A percentile compares a stretch with the other conserved stretches of the same genome.
Conservation (phyloP, 139 green algal species). For the Ostreobium quekettii region DNA sequence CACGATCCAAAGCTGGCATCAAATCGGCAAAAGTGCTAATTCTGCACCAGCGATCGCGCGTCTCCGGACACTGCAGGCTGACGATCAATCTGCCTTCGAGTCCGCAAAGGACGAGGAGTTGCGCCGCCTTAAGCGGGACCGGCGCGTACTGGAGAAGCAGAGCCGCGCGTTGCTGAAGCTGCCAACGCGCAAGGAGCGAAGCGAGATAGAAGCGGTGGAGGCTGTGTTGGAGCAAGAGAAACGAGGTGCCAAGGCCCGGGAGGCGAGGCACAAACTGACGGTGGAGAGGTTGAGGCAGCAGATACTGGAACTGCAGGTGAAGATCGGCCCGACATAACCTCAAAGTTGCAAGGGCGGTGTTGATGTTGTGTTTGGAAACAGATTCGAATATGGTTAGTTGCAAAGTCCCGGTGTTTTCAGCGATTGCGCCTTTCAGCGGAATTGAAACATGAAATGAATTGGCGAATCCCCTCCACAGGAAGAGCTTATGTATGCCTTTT, state of each 20-base stretch:
- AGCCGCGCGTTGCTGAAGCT: conserved; percentile 50
- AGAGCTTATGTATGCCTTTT: not conserved
- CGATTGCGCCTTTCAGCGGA: no score
- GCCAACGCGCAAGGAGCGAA: conserved; percentile 69
- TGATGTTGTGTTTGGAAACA: no score
- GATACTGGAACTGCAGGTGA: conserved; percentile 63
- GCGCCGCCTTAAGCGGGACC: conserved; percentile 47
- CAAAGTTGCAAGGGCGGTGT: no score
- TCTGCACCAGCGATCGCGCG: no score
- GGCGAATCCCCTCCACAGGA: not conserved
- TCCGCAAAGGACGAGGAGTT: conserved; percentile 39
- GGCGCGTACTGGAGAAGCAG: conserved; percentile 68
- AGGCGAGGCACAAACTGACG: conserved; percentile 65
- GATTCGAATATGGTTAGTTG: no score
- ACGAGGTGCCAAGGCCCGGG: conserved; percentile 38
- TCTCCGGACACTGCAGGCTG: no score
- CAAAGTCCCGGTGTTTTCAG: no score
- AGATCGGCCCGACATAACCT: no score
- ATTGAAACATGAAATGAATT: not conserved
- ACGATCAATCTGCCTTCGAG: conserved; percentile 39
- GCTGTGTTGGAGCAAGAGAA: conserved; percentile 56
- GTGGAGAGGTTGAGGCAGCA: conserved; percentile 69
- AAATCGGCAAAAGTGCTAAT: no score
- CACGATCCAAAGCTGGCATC: no score
- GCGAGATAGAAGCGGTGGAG: conserved; percentile 46